Conservation (phyloP, 164 flowering plant genomes). For the Magnolia sinica region DNA sequence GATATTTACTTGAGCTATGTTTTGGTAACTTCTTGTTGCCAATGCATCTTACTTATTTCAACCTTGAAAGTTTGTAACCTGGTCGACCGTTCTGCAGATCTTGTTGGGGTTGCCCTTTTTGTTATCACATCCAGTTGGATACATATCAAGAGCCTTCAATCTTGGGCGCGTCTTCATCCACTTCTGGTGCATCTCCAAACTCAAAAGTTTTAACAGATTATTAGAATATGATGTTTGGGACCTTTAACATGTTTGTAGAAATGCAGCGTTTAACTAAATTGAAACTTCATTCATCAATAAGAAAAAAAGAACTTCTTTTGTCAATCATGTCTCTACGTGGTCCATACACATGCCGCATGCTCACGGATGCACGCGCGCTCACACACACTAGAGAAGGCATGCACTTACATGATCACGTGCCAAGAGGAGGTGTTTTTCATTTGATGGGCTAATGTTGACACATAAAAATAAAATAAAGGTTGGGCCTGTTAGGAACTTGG, state of each 20-base stretch:
- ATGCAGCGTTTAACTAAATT: neutral
- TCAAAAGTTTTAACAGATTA: slow-evolving; percentile 2
- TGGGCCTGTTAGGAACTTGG: too few species aligned
- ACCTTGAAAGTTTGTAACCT: neutral
- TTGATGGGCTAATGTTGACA: too few species aligned
- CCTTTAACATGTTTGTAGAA: neutral
- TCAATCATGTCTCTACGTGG: too few species aligned
- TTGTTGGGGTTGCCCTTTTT: slow-evolving; percentile 80
- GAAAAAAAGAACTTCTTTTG: too few species aligned
- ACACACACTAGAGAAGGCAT: too few species aligned
- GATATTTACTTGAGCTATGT: neutral
- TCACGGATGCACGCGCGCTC: too few species aligned
- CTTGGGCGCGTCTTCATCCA: slow-evolving; percentile 98
- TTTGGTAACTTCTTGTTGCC: neutral
- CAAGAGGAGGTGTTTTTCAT: too few species aligned
- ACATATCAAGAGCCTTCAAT: slow-evolving; percentile 81
- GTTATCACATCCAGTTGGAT: slow-evolving; percentile 64
- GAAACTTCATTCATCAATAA: neutral
- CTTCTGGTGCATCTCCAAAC: slow-evolving; percentile 64
- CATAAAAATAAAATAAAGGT: too few species aligned
- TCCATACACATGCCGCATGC: too few species aligned
- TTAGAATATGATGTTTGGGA: neutral
- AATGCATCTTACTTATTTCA: neutral
- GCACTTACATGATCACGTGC: too few species aligned
- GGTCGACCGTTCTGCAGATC: slow-evolving; percentile 60